A percentile compares a stretch with the other conserved stretches of the same genome.
These are phyloP conservation scores for Citrus maxima DNA, from an alignment of 345 rosid species.

Conservation along the genomic window DNA sequence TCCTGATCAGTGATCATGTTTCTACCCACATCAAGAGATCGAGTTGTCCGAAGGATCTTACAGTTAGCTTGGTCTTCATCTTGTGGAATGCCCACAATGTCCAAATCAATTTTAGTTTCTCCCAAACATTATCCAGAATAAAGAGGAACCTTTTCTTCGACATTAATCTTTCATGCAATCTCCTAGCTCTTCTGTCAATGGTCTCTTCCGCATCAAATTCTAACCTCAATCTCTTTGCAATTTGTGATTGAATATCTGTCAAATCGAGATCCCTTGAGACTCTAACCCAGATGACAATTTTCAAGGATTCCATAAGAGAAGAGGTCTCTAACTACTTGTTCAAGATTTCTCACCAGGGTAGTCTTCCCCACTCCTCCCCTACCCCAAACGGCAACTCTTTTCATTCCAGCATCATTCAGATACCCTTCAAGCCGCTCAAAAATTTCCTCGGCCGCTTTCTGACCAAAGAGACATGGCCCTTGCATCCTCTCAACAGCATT, in stretches of 20 bases:
- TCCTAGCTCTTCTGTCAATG: conserved; percentile 16
- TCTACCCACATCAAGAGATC: conserved; percentile 22
- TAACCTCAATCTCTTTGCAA: conserved; percentile 27
- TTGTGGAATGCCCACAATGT: conserved; percentile 22
- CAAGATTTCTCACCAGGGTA: conserved; percentile 22
- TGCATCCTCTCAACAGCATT: conserved; percentile 25
- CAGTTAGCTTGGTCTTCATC: conserved; percentile 3
- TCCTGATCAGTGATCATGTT: conserved; percentile 24
- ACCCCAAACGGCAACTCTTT: conserved; percentile 27
- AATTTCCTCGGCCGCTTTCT: conserved; percentile 20
- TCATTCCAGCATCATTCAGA: conserved; percentile 5
- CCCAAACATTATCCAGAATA: conserved; percentile 33
- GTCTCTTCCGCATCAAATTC: conserved; percentile 13
- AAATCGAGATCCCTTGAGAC: conserved; percentile 22
- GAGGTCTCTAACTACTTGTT: conserved; percentile 16
- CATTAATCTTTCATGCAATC: neutral
- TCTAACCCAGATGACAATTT: conserved; percentile 25
- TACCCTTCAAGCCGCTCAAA: conserved; percentile 13
- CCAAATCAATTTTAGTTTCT: conserved; percentile 16
- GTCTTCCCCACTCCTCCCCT: conserved; percentile 35
- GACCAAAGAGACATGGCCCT: conserved; percentile 29
- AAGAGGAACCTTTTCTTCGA: conserved; percentile 19
- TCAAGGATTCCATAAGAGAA: neutral
- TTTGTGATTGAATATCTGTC: conserved; percentile 8
- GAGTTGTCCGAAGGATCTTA: conserved; percentile 26